These are phyloP conservation scores for Botrytis aclada DNA, from an alignment of 2,329 filamentous ascomycete species.

Conservation along the genomic window DNA sequence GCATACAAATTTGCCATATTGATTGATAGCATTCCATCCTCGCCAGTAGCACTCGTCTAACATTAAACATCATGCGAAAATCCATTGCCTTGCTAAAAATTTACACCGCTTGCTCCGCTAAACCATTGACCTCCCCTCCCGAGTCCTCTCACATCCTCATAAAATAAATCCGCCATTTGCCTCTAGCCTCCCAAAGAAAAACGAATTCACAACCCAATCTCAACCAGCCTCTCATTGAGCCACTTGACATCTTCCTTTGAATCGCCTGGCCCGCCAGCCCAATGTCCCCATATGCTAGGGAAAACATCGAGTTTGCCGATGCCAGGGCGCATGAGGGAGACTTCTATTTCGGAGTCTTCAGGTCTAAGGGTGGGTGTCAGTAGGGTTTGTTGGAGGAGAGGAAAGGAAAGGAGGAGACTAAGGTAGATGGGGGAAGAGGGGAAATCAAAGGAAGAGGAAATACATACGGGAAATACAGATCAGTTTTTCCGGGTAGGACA, in stretches of 20 bases:
- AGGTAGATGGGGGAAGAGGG: not conserved
- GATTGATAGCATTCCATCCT: too few species aligned
- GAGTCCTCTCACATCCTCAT: not conserved
- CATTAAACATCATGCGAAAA: not conserved
- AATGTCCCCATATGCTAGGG: conserved; percentile 64
- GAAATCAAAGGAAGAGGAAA: not conserved
- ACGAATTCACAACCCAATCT: conserved; percentile 27
- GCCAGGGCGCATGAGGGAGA: conserved; percentile 57
- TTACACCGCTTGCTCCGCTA: not conserved
- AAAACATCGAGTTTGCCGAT: conserved; percentile 54
- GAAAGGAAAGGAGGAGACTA: not conserved
- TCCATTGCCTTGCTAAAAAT: not conserved
- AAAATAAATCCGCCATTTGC: not conserved
- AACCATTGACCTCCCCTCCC: not conserved
- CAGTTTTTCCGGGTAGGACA: conserved; percentile 68
- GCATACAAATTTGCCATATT: not conserved
- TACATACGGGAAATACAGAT: conserved; percentile 72
- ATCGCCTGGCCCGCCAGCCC: conserved; percentile 68
- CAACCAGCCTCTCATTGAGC: conserved; percentile 53
- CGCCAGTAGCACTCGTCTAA: too few species aligned
- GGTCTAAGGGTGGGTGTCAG: conserved; percentile 48
- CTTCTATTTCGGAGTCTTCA: conserved; percentile 74
- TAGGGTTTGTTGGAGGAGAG: too few species aligned
- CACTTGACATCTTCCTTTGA: conserved; percentile 68
- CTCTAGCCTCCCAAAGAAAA: too few species aligned